Evolutionary conservation across 768 basidiomycete genomes (phyloP).

Genomic region (Pisolithus tinctorius): DNA sequence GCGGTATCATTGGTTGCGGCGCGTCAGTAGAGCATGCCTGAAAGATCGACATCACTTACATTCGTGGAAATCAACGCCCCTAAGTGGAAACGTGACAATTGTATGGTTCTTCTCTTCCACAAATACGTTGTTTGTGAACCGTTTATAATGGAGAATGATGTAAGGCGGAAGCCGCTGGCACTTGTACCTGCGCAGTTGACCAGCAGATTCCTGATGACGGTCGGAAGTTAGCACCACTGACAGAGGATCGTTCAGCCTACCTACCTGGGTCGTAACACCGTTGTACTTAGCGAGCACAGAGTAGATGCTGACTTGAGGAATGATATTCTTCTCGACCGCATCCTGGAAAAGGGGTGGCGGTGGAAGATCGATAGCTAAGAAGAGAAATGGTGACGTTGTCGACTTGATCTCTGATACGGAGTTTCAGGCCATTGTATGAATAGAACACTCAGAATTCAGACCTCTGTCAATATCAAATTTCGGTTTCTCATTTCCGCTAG

Average conservation of each 20-base stretch:
- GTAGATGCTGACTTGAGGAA: conserved; percentile 92
- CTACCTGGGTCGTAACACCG: conserved; percentile 81
- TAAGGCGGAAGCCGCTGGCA: conserved; percentile 86
- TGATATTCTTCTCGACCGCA: conserved; percentile 94
- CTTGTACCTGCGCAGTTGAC: conserved; percentile 83
- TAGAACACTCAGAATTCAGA: conserved; percentile 29
- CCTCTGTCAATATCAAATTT: conserved; percentile 94
- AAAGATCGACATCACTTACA: conserved; percentile 51
- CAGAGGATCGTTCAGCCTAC: conserved; percentile 19
- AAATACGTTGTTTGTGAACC: conserved; percentile 94
- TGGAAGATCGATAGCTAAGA: conserved; percentile 92
- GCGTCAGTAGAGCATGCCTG: conserved; percentile 14
- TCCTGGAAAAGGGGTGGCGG: conserved; percentile 98
- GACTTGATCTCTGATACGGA: conserved; percentile 70
- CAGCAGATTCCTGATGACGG: conserved; percentile 65
- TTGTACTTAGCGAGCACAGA: conserved; percentile 92
- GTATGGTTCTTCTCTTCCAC: conserved; percentile 99
- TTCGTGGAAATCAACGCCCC: conserved; percentile 86
- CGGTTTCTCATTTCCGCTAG: conserved; percentile 72
- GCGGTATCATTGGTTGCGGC: conserved; percentile 21
- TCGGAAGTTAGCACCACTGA: conserved; percentile 8
- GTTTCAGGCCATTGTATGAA: conserved; percentile 13
- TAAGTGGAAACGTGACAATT: conserved; percentile 93
- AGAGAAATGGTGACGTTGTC: conserved; percentile 84
- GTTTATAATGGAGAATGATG: conserved; percentile 90